These are phyloP conservation scores for Penicillium sp. DNA, from an alignment of 2,329 filamentous ascomycete species.

Conservation along the genomic window DNA sequence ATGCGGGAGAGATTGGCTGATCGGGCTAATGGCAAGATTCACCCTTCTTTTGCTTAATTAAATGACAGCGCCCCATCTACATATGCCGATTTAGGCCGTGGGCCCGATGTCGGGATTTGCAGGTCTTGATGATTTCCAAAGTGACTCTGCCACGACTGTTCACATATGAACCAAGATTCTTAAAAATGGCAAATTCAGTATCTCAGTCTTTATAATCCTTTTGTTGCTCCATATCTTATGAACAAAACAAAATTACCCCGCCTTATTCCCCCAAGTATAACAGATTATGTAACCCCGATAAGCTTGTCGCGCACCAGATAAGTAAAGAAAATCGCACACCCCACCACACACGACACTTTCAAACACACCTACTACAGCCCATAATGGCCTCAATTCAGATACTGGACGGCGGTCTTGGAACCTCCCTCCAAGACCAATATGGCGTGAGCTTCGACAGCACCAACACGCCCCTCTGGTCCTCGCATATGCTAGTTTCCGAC, in stretches of 20 bases:
- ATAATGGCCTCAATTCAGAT: constrained; percentile 45
- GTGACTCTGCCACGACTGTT: not conserved
- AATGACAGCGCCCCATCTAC: not conserved
- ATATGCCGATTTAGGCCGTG: not conserved
- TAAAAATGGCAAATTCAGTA: too few relatives aligned
- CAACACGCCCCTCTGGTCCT: constrained; percentile 63
- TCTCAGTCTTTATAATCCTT: not conserved
- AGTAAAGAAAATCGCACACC: not conserved
- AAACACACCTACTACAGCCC: not conserved
- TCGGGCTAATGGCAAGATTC: constrained; percentile 42
- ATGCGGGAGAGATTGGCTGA: constrained; percentile 50
- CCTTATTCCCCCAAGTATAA: not conserved
- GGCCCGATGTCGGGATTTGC: not conserved
- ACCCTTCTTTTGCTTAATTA: constrained; percentile 49
- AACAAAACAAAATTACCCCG: not conserved
- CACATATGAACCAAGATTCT: not conserved
- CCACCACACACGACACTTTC: not conserved
- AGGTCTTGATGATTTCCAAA: not conserved
- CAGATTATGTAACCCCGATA: constrained; percentile 8
- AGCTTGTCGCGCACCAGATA: not conserved
- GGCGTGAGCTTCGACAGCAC: constrained; percentile 50
- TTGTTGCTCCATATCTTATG: not conserved
- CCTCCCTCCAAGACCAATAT: constrained; percentile 61
- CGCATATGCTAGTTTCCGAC: constrained; percentile 60
- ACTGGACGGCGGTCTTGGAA: constrained; percentile 67